Percentiles rank a stretch among this genome's conserved stretches.
Conservation (phyloP, 1,284 basidiomycete species). For the Coniferiporia weirii region DNA sequence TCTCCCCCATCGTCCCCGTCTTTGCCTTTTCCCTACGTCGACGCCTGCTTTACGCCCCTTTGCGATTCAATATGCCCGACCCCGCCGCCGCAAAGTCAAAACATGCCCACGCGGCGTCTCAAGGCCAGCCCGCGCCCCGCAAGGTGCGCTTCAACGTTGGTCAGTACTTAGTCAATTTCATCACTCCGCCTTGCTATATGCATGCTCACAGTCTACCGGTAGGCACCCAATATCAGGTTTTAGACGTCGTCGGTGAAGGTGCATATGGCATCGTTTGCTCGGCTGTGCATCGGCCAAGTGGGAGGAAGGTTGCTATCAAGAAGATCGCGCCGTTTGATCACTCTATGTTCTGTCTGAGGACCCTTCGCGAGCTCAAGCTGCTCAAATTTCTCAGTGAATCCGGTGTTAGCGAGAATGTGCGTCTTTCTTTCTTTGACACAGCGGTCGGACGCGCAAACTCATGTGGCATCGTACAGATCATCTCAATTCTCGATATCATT, state of each 20-base stretch:
- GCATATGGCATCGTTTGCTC: conserved; percentile 89
- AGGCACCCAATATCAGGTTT: conserved; percentile 82
- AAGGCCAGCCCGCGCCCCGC: conserved; percentile 65
- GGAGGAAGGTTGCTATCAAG: conserved; percentile 83
- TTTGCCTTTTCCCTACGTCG: background rate
- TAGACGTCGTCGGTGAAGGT: conserved; percentile 88
- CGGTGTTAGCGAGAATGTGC: conserved; percentile 88
- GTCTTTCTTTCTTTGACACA: conserved; percentile 28
- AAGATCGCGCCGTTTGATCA: conserved; percentile 92
- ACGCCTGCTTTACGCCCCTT: background rate
- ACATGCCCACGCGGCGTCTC: conserved; percentile 54
- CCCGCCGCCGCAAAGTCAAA: conserved; percentile 41
- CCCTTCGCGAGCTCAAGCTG: conserved; percentile 82
- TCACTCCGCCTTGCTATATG: background rate
- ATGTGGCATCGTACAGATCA: conserved; percentile 56
- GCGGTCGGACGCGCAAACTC: conserved; percentile 2
- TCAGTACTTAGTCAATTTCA: conserved; percentile 36
- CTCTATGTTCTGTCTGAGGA: conserved; percentile 86
- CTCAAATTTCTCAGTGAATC: conserved; percentile 89
- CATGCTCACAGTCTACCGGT: background rate
- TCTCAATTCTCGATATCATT: conserved; percentile 93
- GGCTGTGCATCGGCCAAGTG: conserved; percentile 75
- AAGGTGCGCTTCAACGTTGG: conserved; percentile 93
- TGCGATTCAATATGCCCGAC: background rate
- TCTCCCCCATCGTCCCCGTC: background rate